Base-by-base conservation (phyloP, 139 green algal genomes). In the Edaphochlamys debaryana region DNA sequence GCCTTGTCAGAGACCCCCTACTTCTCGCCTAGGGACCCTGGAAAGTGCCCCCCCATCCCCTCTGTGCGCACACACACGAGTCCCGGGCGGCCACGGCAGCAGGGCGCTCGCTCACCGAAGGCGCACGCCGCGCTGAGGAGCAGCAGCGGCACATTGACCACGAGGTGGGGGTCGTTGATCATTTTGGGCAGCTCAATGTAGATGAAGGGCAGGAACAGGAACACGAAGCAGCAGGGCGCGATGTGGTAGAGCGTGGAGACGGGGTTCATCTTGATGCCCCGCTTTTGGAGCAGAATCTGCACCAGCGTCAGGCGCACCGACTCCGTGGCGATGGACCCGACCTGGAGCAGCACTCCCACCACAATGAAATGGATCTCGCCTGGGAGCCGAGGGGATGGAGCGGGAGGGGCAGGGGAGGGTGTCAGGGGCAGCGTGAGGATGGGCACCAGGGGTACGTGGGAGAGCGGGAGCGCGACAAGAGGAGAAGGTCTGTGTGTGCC, bases 181-280 rank as follows among this genome's bases (percentile, higher is more conserved):
- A 89, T 87, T 56, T 84, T 85, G 2, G 79, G 86, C 66, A 90
- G 69, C 85, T 95, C 92, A 25, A 96, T 89, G 79, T 90, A 90
- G 66, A 86, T 89, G 74, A 96, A 92, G 36, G 89, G 90, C 54
- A 93, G 72, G 37, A 92, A 72, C 17, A 96, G 85, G 80, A 88
- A 95, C 30, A 91, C 84, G 34, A 94, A 91, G 86, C 92, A 96
- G 79, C 86, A 90, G 58, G 94, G 93, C 19, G 93, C 88, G 30
- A 98, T 89, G 82, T 95, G 92, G 87, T 96, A 96, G 32, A 98
- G 87, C 34, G 92, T 94, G 50, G 91, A 94, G 69, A 98, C 94
- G 67, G 94, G 92, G 88, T 97, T 98, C 68, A 98, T 84, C 69
- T 91, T 93, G 37, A 97, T 84, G 29, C 92, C 94, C n/a, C 89